Percentiles rank a stretch among this genome's conserved stretches.
Conservation (phyloP, 768 basidiomycete genomes). For the Russula sp. region DNA sequence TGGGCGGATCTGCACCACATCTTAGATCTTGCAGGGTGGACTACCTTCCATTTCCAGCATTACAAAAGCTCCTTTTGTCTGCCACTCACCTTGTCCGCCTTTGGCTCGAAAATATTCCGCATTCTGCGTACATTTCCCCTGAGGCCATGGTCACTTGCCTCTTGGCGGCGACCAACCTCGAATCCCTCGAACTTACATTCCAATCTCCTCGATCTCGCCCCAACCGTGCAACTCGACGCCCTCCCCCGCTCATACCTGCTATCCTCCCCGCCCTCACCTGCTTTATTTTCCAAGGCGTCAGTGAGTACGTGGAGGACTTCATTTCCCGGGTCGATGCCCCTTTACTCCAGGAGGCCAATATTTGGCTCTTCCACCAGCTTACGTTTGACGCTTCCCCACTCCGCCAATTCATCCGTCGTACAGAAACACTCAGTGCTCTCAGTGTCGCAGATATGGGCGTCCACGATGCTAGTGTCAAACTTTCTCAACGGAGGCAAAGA, state of each 20-base stretch:
- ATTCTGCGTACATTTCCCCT: neutral
- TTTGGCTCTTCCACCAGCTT: neutral
- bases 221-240: neutral
- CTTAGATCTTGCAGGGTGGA: neutral
- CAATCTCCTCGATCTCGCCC: neutral
- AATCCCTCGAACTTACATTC: neutral
- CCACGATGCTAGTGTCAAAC: neutral
- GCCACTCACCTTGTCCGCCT: neutral
- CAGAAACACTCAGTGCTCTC: neutral
- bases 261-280: neutral
- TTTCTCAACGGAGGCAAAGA: no score
- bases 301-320: neutral
- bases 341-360: neutral
- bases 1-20: neutral
- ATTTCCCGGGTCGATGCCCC: neutral
- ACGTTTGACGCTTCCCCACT: neutral
- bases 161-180: neutral
- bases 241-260: neutral
- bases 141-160: neutral
- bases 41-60: neutral
- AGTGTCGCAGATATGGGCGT: neutral
- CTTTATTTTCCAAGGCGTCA: neutral
- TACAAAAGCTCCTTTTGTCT: neutral
- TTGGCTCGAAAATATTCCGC: neutral
- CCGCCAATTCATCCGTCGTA: neutral